These are phyloP conservation scores for Colletotrichum lini DNA, from an alignment of 2,329 filamentous ascomycete genomes.

Conservation along the genomic window DNA sequence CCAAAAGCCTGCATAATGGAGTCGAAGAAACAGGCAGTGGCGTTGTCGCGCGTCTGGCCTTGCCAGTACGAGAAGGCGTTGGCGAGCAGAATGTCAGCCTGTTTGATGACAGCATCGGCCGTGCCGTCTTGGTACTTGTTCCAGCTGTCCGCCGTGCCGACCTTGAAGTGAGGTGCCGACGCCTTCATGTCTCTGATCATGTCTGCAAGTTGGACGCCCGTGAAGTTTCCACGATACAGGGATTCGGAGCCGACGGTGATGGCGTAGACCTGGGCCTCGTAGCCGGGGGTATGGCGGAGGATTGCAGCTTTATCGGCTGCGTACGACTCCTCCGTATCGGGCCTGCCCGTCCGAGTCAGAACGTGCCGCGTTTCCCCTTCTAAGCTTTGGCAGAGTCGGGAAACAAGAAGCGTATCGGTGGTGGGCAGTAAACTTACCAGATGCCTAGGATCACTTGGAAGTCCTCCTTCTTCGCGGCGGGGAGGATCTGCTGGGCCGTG, in stretches of 20 bases:
- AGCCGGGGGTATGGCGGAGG: conserved; percentile 59
- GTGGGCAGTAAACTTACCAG: conserved; percentile 65
- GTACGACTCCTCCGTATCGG: conserved; percentile 75
- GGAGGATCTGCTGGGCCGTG: conserved; percentile 72
- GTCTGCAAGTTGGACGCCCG: conserved; percentile 69
- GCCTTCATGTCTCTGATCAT: conserved; percentile 75
- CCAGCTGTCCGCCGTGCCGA: conserved; percentile 81
- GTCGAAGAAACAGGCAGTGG: conserved; percentile 74
- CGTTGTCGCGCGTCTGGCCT: conserved; percentile 68
- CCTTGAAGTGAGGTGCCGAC: conserved; percentile 66
- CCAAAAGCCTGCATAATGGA: conserved; percentile 75
- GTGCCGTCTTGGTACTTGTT: conserved; percentile 80
- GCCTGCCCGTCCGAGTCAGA: conserved; percentile 56
- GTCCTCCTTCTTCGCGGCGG: conserved; percentile 74
- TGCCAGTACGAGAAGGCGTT: conserved; percentile 85
- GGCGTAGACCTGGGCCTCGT: conserved; percentile 73
- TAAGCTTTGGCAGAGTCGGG: not conserved
- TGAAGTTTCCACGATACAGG: conserved; percentile 78
- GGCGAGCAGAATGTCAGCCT: conserved; percentile 72
- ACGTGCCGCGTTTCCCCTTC: not conserved
- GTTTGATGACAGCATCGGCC: conserved; percentile 73
- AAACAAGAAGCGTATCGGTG: not conserved
- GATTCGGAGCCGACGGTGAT: conserved; percentile 81
- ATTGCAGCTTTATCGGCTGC: conserved; percentile 70
- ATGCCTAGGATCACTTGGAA: conserved; percentile 80